A percentile compares a stretch with the other conserved stretches of the same genome.
These are phyloP conservation scores for Naegleria gruberi DNA, from an alignment of 208 protist species.

Conservation along the genomic window DNA sequence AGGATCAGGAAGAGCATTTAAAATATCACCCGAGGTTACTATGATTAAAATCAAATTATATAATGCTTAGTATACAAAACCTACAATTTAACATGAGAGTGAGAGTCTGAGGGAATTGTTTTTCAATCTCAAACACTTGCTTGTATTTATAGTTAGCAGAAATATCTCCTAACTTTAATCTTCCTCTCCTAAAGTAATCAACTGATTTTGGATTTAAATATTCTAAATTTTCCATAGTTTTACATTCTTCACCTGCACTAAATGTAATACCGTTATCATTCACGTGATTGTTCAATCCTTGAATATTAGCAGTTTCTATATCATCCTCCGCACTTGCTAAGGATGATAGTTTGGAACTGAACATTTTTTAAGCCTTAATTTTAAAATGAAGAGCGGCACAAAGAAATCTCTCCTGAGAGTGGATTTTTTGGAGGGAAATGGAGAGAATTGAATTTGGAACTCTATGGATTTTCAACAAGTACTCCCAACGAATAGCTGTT, in stretches of 20 bases:
- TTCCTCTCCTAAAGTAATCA: neutral
- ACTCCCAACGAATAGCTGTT: no score
- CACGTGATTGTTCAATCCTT: no score
- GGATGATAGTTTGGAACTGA: no score
- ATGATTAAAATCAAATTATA: neutral
- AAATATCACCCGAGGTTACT: neutral
- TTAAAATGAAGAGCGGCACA: no score
- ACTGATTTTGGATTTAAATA: neutral
- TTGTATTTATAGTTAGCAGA: neutral
- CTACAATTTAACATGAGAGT: neutral
- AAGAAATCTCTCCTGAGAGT: no score
- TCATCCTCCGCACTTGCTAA: no score
- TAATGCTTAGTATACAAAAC: neutral
- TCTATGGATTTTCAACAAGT: no score
- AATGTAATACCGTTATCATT: neutral
- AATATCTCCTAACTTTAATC: neutral
- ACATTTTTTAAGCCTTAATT: no score
- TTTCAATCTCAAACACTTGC: neutral
- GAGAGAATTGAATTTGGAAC: no score
- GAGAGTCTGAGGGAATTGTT: neutral
- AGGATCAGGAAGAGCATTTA: neutral
- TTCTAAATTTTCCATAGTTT: neutral
- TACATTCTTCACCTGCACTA: neutral
- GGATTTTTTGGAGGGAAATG: no score
- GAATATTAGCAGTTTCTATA: no score